These are phyloP conservation scores for Penicillium crustosum DNA, from an alignment of 2,329 filamentous ascomycete species.

Conservation along the genomic window DNA sequence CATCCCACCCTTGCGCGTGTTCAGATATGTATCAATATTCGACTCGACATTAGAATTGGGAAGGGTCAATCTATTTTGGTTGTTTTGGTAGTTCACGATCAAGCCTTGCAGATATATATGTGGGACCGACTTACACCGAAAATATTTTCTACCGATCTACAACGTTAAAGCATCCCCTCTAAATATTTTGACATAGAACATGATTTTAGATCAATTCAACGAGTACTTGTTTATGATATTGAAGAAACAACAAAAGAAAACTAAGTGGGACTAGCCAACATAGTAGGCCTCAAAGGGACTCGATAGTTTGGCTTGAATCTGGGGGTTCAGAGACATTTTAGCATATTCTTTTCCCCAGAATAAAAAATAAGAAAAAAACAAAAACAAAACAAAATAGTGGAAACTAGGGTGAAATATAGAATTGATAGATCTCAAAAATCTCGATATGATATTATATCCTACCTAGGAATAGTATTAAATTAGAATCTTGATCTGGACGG, in stretches of 20 bases:
- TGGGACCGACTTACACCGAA: neutral
- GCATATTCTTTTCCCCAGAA: too few species aligned
- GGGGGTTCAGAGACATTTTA: neutral
- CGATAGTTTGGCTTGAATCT: slow-evolving; percentile 1
- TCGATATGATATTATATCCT: neutral
- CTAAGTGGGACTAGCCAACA: slow-evolving; percentile 2
- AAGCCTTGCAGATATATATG: slow-evolving; percentile 11
- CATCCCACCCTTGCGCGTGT: neutral
- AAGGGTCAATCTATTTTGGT: neutral
- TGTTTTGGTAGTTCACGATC: neutral
- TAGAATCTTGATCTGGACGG: neutral
- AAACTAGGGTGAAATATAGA: neutral
- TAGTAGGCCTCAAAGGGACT: slow-evolving; percentile 1
- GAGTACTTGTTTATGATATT: neutral
- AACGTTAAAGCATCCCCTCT: neutral
- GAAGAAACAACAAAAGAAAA: neutral
- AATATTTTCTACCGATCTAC: neutral
- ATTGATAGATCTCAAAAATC: neutral
- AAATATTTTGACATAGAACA: too few species aligned
- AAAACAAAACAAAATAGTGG: neutral
- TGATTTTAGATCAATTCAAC: neutral
- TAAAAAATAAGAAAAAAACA: neutral
- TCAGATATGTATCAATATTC: neutral
- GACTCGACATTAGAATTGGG: too few species aligned
- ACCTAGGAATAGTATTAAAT: neutral